Percentiles rank a stretch among this genome's conserved stretches.
Evolutionary conservation across 2,329 filamentous ascomycete species (phyloP).

Genomic region (Chaetomium sp.): DNA sequence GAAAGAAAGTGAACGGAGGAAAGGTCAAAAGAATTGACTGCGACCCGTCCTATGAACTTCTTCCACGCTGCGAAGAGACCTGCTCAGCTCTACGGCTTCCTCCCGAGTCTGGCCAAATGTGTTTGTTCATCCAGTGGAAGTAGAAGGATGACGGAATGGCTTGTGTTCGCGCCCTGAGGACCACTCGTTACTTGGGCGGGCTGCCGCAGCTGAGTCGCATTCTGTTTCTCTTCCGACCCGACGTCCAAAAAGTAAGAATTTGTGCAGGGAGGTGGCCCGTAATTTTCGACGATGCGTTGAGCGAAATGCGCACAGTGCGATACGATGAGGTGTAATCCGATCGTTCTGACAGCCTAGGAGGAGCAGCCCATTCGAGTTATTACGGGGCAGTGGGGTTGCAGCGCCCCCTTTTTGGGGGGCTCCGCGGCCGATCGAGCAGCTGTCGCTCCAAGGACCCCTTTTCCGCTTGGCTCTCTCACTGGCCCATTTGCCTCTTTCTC

Average conservation of each 20-base stretch:
- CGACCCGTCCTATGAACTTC: too few relatives aligned
- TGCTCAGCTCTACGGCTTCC: not conserved
- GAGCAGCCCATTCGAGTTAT: too few relatives aligned
- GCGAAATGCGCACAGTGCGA: conserved; percentile 6
- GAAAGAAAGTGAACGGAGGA: too few relatives aligned
- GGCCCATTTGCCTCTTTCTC: not conserved
- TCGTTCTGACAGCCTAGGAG: too few relatives aligned
- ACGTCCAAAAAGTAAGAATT: too few relatives aligned
- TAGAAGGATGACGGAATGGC: not conserved
- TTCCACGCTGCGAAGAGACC: too few relatives aligned
- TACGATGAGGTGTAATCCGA: not conserved
- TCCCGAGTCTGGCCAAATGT: not conserved
- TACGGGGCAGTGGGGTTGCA: not conserved
- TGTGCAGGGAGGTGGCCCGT: too few relatives aligned
- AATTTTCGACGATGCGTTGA: too few relatives aligned
- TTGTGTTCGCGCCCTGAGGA: not conserved
- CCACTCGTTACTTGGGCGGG: too few relatives aligned
- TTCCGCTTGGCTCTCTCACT: conserved; percentile 14
- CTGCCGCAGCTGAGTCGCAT: too few relatives aligned
- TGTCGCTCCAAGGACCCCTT: not conserved
- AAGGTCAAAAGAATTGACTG: too few relatives aligned
- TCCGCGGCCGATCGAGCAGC: not conserved
- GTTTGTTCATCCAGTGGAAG: not conserved
- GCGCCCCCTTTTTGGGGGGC: conserved; percentile 3
- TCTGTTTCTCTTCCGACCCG: too few relatives aligned